Percentiles rank a stretch among this genome's conserved stretches.
Conservation (phyloP, 2,329 filamentous ascomycete genomes). For the Diaporthe aspalathi region DNA sequence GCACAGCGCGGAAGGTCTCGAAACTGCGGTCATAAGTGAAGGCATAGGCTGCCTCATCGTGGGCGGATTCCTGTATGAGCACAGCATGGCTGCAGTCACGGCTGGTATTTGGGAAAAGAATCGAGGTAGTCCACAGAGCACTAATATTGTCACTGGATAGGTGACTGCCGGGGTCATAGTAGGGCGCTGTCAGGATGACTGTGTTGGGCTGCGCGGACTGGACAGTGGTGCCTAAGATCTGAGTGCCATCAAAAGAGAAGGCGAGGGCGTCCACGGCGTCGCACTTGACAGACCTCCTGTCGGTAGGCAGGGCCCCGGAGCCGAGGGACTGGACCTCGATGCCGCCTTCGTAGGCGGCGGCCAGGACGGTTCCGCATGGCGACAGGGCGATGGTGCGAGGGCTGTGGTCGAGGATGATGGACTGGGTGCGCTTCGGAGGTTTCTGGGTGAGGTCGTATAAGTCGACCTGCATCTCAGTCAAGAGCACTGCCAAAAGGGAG, state of each 20-base stretch:
- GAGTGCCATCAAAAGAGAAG: conserved; percentile 82
- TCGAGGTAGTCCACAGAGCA: conserved; percentile 86
- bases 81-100: conserved; percentile 82
- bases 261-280: conserved; percentile 78
- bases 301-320: conserved; percentile 70
- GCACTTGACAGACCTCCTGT: conserved; percentile 82
- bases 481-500: conserved; percentile 80
- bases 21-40: conserved; percentile 83
- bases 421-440: conserved; percentile 77
- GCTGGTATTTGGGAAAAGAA: conserved; percentile 84
- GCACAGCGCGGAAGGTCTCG: conserved; percentile 81
- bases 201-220: conserved; percentile 74
- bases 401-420: conserved; percentile 80
- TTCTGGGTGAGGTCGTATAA: conserved; percentile 78
- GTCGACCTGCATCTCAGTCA: conserved; percentile 85
- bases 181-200: conserved; percentile 82
- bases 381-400: conserved; percentile 84
- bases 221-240: conserved; percentile 80
- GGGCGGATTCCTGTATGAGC: conserved; percentile 69
- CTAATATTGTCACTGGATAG: conserved; percentile 76
- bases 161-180: conserved; percentile 78
- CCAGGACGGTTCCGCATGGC: conserved; percentile 83
- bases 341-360: conserved; percentile 87
- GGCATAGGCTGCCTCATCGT: conserved; percentile 78
- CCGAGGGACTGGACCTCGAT: conserved; percentile 86